Base-by-base conservation (phyloP, 352 stramenopile genomes). In the Globisporangium abappressorium region DNA sequence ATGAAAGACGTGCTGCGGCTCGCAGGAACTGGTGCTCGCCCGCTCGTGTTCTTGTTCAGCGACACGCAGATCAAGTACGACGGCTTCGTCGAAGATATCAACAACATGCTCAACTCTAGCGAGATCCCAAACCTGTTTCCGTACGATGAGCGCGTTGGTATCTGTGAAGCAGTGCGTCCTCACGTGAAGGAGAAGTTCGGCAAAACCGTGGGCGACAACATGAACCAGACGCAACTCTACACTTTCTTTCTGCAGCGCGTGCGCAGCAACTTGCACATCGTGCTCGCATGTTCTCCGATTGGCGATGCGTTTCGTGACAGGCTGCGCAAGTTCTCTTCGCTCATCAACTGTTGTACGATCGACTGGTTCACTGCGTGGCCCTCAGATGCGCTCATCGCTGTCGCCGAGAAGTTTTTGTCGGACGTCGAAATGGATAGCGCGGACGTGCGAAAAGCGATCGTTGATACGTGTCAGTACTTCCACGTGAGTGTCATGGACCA, bases 301-400 rank as follows among this genome's bases (percentile, higher is more conserved):
- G 95, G 95, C 5, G 91, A 97, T 33, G 95, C 95, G 2, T 99
- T 99, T 70, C 71, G 95, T 9, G 93, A 98, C 55, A 79, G 95
- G 3, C 76, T 99, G 38, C 89, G 95, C 41, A 98, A 98, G 64
- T 98, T 98, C 77, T 95, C 95, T 14, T 98, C 92, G 43, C 81
- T 99, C 8, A 98, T 98, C 77, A 99, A 98, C 69, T 98, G 95
- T 74, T 98, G 95, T 68, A 97, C 93, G n/a, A 98, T 99, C 71
- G 94, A 98, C 70, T 98, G 95, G 95, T 99, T 98, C 73, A 98
- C 91, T 8, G 89, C 93, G 15, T 98, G 95, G 95, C 95, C 95
- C 2, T 79, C 81, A 0, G 95, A 98, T 68, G 94, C 95, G 1
- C 77, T 99, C 1, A 84, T 97, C 1, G 94, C 95, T 2, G 95